Evolutionary conservation across 331 rosid genomes (phyloP).

Genomic region (Prunus yedoensis): DNA sequence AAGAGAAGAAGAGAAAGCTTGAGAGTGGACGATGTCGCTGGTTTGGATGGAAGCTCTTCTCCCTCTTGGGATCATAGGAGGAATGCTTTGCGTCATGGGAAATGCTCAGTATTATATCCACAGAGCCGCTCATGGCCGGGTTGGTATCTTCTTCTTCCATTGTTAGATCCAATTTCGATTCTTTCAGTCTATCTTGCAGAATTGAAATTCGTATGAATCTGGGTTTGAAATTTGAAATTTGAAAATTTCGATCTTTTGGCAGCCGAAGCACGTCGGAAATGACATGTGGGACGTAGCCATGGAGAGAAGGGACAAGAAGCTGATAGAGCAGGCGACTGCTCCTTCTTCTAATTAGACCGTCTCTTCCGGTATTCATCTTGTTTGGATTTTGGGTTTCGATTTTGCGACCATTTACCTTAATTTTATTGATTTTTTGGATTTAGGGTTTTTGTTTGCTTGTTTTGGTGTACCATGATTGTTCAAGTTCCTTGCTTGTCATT

Average conservation of each 20-base stretch:
- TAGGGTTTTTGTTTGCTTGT: background rate
- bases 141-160: background rate
- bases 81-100: constrained; percentile 89
- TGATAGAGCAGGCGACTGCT: constrained; percentile 45
- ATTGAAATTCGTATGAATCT: background rate
- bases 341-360: constrained; percentile 28
- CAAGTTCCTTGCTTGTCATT: background rate
- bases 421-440: background rate
- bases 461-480: background rate
- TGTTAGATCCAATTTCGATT: constrained; percentile 1
- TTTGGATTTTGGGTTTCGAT: background rate
- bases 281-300: constrained; percentile 97
- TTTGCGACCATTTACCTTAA: background rate
- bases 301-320: constrained; percentile 95
- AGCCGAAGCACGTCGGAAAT: constrained; percentile 92
- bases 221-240: background rate
- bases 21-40: constrained; percentile 43
- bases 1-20: constrained; percentile 6
- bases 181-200: background rate
- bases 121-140: constrained; percentile 88
- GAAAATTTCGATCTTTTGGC: constrained; percentile 8
- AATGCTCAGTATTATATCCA: constrained; percentile 87
- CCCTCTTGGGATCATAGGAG: constrained; percentile 61
- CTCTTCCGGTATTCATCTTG: background rate
- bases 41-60: constrained; percentile 72